Evolutionary conservation across 1,139 yeast genomes (phyloP).

Genomic region (Sugiyamaella paludigena): DNA sequence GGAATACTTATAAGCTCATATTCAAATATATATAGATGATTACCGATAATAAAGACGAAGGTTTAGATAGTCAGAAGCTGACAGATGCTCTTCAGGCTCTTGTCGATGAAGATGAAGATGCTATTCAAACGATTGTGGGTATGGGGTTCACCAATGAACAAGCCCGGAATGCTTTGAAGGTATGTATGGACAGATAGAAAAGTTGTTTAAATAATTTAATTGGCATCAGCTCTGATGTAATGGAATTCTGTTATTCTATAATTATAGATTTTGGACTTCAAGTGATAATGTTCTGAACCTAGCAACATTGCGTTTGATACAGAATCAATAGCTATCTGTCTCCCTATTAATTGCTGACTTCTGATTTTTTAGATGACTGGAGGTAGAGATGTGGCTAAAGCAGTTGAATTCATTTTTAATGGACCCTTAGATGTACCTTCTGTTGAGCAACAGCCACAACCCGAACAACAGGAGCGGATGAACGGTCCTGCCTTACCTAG

Average conservation of each 20-base stretch:
- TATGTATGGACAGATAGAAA: constrained; percentile 15
- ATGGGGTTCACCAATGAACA: constrained; percentile 59
- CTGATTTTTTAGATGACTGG: constrained; percentile 29
- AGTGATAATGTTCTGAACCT: no score
- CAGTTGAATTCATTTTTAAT: constrained; percentile 53
- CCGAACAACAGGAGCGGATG: no score
- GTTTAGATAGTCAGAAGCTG: constrained; percentile 3
- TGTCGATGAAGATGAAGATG: constrained; percentile 12
- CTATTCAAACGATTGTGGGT: constrained; percentile 46
- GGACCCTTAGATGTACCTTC: constrained; percentile 14
- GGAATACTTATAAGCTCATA: no score
- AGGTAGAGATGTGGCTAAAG: constrained; percentile 51
- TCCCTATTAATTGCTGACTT: constrained; percentile 12
- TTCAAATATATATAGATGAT: not conserved
- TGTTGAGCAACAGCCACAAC: no score
- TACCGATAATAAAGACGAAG: not conserved
- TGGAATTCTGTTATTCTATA: no score
- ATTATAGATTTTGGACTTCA: no score
- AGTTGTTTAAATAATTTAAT: not conserved
- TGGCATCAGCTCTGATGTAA: no score
- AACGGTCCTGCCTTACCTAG: not conserved
- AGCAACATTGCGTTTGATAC: no score
- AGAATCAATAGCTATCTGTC: no score
- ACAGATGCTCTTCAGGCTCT: constrained; percentile 9
- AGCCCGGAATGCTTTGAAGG: constrained; percentile 36